Evolutionary conservation across 768 basidiomycete species (phyloP).

Genomic region (Boletus rubropictus): DNA sequence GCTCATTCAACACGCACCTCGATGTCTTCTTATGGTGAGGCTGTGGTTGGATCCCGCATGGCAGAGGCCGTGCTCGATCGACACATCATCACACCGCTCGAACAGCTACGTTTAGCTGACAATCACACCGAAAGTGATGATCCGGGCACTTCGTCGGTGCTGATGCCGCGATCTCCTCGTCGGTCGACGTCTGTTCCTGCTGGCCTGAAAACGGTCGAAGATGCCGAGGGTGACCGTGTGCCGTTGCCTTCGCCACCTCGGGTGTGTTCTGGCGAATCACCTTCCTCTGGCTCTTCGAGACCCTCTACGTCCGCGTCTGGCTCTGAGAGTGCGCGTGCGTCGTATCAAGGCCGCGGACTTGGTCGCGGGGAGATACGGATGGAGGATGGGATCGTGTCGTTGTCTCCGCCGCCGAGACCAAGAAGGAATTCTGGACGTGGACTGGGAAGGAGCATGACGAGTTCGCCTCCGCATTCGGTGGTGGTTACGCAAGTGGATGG

Average conservation of each 20-base stretch:
- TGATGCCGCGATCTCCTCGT: slow-evolving; percentile 12
- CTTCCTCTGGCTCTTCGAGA: slow-evolving; percentile 29
- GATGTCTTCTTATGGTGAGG: slow-evolving; percentile 48
- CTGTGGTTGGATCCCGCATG: slow-evolving; percentile 32
- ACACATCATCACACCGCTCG: slow-evolving; percentile 52
- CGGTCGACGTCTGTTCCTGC: slow-evolving; percentile 18
- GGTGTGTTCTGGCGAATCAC: slow-evolving; percentile 19
- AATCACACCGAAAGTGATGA: slow-evolving; percentile 12
- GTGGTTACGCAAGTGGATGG: slow-evolving; percentile 1
- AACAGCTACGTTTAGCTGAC: slow-evolving; percentile 41
- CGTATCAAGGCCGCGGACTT: slow-evolving; percentile 20
- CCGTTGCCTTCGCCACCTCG: slow-evolving; percentile 11
- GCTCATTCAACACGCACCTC: slow-evolving; percentile 49
- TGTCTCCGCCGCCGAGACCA: slow-evolving; percentile 29
- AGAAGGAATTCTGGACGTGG: slow-evolving; percentile 13
- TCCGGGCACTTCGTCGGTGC: background rate
- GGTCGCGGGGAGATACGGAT: slow-evolving; percentile 4
- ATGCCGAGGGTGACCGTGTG: slow-evolving; percentile 1
- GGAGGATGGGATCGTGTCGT: slow-evolving; percentile 19
- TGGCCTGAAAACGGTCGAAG: slow-evolving; percentile 4
- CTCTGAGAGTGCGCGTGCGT: slow-evolving; percentile 38
- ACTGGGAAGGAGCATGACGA: slow-evolving; percentile 1
- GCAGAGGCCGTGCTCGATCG: slow-evolving; percentile 32
- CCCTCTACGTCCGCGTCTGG: slow-evolving; percentile 36
- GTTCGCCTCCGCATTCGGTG: slow-evolving; percentile 7